phyloP scores from a whole-genome alignment of 2,329 filamentous ascomycete species.

The Thielaviopsis ethacetica region DNA sequence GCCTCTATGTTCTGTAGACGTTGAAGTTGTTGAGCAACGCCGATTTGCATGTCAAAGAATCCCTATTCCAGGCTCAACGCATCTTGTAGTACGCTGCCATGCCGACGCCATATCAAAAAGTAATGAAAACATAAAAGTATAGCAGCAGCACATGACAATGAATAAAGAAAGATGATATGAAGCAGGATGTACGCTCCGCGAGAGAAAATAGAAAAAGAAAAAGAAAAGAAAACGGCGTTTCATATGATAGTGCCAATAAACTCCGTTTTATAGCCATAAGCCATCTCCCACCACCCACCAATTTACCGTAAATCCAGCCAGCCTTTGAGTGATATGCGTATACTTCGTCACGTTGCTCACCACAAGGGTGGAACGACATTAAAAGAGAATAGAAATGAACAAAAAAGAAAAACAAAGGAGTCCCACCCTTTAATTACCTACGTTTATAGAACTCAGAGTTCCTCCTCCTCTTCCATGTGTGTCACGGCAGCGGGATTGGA shows the following conservation, averaged over 20 bases:
- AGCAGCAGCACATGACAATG: not conserved
- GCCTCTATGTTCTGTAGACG: too few relatives aligned
- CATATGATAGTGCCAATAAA: conserved; percentile 6
- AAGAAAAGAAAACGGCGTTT: conserved; percentile 3
- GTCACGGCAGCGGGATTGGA: not conserved
- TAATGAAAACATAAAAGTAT: not conserved
- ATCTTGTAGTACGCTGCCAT: too few relatives aligned
- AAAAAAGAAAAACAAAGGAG: not conserved
- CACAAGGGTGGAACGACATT: conserved; percentile 3
- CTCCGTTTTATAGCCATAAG: conserved; percentile 6
- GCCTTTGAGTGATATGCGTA: not conserved
- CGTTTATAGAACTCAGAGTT: conserved; percentile 6
- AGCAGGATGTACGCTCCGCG: not conserved
- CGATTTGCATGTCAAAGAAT: too few relatives aligned
- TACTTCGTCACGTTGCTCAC: not conserved
- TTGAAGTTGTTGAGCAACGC: too few relatives aligned
- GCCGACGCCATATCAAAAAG: too few relatives aligned
- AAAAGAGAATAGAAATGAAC: not conserved
- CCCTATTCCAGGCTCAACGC: too few relatives aligned
- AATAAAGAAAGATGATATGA: not conserved
- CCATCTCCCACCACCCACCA: not conserved
- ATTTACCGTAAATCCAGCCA: conserved; percentile 1
- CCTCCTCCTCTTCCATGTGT: conserved; percentile 13
- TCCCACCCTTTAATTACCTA: not conserved
- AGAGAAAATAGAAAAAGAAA: not conserved